A percentile compares a stretch with the other conserved stretches of the same genome.
Conservation (phyloP, 805 yeast genomes). For the Saccharomyces mikatae region DNA sequence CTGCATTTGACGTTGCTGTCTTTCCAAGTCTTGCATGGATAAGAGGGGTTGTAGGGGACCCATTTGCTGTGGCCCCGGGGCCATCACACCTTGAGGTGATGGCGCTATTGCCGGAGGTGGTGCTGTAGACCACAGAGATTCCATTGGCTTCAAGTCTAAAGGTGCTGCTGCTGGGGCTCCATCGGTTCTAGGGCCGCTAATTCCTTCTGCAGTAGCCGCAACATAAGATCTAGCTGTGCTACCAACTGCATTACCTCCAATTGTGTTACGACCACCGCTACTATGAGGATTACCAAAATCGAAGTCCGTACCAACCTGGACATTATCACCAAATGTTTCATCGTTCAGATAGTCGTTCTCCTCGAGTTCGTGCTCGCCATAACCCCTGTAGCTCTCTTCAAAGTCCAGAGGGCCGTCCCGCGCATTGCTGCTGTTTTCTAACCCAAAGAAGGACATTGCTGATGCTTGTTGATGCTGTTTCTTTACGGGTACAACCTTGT, state of each 20-base stretch:
- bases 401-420: slow-evolving; percentile 47
- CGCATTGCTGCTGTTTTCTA: slow-evolving; percentile 14
- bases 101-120: slow-evolving; percentile 3
- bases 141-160: slow-evolving; percentile 53
- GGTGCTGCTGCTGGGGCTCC: slow-evolving; percentile 12
- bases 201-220: slow-evolving; percentile 22
- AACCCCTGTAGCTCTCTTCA: slow-evolving; percentile 76
- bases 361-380: slow-evolving; percentile 60
- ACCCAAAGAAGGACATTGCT: slow-evolving; percentile 32
- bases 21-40: slow-evolving; percentile 80
- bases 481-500: background rate
- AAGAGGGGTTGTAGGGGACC: slow-evolving; percentile 33
- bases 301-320: slow-evolving; percentile 29
- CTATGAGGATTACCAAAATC: slow-evolving; percentile 25
- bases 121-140: slow-evolving; percentile 51
- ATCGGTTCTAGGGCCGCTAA: slow-evolving; percentile 8
- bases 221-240: slow-evolving; percentile 17
- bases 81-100: slow-evolving; percentile 1
- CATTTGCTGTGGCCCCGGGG: slow-evolving; percentile 8
- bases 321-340: slow-evolving; percentile 29
- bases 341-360: slow-evolving; percentile 53
- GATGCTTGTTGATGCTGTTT: background rate
- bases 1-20: slow-evolving; percentile 35
- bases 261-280: slow-evolving; percentile 10
- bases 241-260: background rate